Percentiles rank a stretch among this genome's conserved stretches.
Evolutionary conservation across 352 stramenopile species (phyloP).

Genomic region (Thalassiosira exigua): DNA sequence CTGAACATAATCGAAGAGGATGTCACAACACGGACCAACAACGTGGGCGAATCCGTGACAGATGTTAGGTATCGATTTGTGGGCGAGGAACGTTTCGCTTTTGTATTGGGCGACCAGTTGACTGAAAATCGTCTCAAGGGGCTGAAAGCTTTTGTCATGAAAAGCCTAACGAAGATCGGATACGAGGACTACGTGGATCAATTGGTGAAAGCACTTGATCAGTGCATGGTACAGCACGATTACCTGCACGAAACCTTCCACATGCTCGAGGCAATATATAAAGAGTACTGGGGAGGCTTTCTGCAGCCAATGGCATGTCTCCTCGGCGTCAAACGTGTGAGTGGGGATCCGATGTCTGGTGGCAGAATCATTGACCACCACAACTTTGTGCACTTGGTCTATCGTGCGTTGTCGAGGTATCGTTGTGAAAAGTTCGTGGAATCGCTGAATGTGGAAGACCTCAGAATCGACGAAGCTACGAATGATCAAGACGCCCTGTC

Average conservation of each 20-base stretch:
- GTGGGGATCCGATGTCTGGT: constrained; percentile 5
- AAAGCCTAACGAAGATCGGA: constrained; percentile 24
- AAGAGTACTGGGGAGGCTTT: constrained; percentile 11
- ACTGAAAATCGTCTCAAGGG: background rate
- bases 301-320: constrained; percentile 16
- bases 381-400: constrained; percentile 8
- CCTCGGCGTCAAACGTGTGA: background rate
- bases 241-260: constrained; percentile 23
- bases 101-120: constrained; percentile 3
- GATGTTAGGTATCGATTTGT: background rate
- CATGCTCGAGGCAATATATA: constrained; percentile 17
- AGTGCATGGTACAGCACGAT: constrained; percentile 14
- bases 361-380: constrained; percentile 25
- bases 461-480: background rate
- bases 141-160: constrained; percentile 5
- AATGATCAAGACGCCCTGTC: background rate
- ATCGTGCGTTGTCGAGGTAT: background rate
- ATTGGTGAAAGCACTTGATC: background rate
- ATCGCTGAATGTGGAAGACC: background rate
- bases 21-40: no score
- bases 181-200: constrained; percentile 15
- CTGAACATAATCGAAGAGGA: constrained; percentile 8
- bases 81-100: background rate
- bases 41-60: no score
- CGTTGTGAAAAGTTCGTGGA: background rate